Base-by-base conservation (phyloP, 306 rosid species). In the Trichosanthes cucumerina region DNA sequence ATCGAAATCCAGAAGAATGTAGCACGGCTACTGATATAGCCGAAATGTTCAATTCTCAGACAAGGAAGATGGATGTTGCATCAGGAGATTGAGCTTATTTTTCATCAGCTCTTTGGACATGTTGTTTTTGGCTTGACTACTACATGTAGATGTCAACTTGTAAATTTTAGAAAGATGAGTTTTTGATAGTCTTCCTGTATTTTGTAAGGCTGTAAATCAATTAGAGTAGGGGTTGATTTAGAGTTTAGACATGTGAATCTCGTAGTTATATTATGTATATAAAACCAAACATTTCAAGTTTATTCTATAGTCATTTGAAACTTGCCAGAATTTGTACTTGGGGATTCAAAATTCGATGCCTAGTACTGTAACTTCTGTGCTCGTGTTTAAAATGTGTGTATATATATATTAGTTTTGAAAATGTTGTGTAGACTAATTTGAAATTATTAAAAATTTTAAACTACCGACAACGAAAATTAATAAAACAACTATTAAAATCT, bases 1-100 rank as follows among this genome's bases (percentile, higher is more conserved):
- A 91, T 83, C 82, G 97, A 83, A 89, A 89, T 66, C 93, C 96
- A 7, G 97, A 93, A 69, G 96, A 90, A 83, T 91, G 97, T 84
- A 93, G 93, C 84, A 87, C 94, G 3, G 87, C 90, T 80, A 75
- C 84, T 0, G 96, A 93, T 76, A 83, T 93, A 79, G 94, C 86
- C 39, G 93, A 88, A 64, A 86, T 91, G 93, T 93, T 90, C 82
- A 86, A 81, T 69, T 87, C 91, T 44, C 98, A 93, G 79, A 83
- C 91, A 1, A 80, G 98, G 85, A 93, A 92, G 88, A 93, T 90
- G 94, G 96, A 91, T 47, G 85, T 93, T 77, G 70, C 81, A 19
- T 65, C 89, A 34, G 74, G 79, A 79, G 82, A 68, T 81, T 90
- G 80, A 86, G 24, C 58, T 56, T 49, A 23, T 23, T 21, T 23